A percentile compares a stretch with the other conserved stretches of the same genome.
Conservation (phyloP, 257 asterid genomes). For the Craterostigma plantagineum region DNA sequence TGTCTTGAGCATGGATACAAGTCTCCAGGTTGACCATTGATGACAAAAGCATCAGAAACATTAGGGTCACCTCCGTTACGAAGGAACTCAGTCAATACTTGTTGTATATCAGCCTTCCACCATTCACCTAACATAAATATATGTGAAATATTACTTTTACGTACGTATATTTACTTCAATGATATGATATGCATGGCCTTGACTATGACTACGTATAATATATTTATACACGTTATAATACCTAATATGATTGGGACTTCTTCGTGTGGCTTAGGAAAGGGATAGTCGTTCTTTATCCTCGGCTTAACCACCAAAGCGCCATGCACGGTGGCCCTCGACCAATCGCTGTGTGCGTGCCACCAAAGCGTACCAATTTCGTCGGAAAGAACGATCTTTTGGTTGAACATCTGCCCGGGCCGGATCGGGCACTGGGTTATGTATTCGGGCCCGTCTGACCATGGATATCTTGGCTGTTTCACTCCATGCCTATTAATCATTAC, state of each 20-base stretch:
- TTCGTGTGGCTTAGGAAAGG: slow-evolving; percentile 24
- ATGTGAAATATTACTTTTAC: neutral
- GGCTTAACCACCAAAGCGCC: slow-evolving; percentile 30
- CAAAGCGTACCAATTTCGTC: slow-evolving; percentile 35
- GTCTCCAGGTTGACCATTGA: slow-evolving; percentile 61
- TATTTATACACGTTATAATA: slow-evolving; percentile 1
- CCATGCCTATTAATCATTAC: slow-evolving; percentile 25
- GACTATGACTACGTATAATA: too few relatives aligned
- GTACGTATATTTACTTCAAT: neutral
- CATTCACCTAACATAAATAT: slow-evolving; percentile 22
- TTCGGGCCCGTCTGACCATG: slow-evolving; percentile 48
- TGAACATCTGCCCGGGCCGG: slow-evolving; percentile 19
- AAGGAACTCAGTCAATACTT: slow-evolving; percentile 16
- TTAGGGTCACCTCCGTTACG: slow-evolving; percentile 27
- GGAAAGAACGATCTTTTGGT: slow-evolving; percentile 19
- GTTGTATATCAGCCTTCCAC: slow-evolving; percentile 34
- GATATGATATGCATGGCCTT: neutral
- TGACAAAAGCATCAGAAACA: slow-evolving; percentile 33
- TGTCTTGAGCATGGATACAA: slow-evolving; percentile 26
- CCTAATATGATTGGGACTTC: slow-evolving; percentile 40
- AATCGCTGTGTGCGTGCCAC: slow-evolving; percentile 49
- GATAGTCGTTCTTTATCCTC: slow-evolving; percentile 9
- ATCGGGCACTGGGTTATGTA: slow-evolving; percentile 41
- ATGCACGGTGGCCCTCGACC: slow-evolving; percentile 35
- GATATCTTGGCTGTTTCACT: slow-evolving; percentile 28